phyloP scores from a whole-genome alignment of 495 filamentous ascomycete genomes.

The Tetracladium setigerum region DNA sequence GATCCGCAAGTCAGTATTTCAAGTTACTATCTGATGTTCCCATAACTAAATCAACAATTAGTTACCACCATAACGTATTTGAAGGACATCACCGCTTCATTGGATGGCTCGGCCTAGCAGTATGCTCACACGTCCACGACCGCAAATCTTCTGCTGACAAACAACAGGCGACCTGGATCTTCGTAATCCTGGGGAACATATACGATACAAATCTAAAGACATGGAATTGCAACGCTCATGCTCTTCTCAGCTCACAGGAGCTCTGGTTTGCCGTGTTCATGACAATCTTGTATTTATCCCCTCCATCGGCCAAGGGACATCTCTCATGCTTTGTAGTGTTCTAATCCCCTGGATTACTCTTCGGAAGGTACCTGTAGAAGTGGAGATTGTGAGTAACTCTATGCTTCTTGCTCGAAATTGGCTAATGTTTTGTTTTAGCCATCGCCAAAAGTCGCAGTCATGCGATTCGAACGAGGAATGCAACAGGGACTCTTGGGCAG shows the following conservation, averaged over 20 bases:
- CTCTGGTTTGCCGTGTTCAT: conserved; percentile 39
- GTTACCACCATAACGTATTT: conserved; percentile 32
- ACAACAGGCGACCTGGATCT: conserved; percentile 32
- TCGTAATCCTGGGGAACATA: conserved; percentile 31
- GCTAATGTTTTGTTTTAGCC: conserved; percentile 25
- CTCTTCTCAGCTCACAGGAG: conserved; percentile 33
- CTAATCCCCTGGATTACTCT: conserved; percentile 37
- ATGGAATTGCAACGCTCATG: conserved; percentile 29
- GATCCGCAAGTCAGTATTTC: conserved; percentile 33
- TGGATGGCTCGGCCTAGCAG: conserved; percentile 35
- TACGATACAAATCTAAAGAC: conserved; percentile 30
- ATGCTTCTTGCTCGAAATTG: neutral
- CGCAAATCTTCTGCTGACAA: conserved; percentile 8
- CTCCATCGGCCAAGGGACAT: neutral
- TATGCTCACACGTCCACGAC: conserved; percentile 15
- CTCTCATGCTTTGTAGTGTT: conserved; percentile 27
- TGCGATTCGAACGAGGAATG: conserved; percentile 36
- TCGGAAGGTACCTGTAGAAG: conserved; percentile 33
- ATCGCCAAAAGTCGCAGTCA: conserved; percentile 34
- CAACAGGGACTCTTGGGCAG: conserved; percentile 37
- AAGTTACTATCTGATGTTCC: conserved; percentile 2
- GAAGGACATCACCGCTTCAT: conserved; percentile 37
- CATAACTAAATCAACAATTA: conserved; percentile 10
- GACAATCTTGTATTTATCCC: conserved; percentile 31
- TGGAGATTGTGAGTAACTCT: conserved; percentile 30